phyloP scores from a whole-genome alignment of 805 yeast species.

The Saturnispora kantuleensis region DNA sequence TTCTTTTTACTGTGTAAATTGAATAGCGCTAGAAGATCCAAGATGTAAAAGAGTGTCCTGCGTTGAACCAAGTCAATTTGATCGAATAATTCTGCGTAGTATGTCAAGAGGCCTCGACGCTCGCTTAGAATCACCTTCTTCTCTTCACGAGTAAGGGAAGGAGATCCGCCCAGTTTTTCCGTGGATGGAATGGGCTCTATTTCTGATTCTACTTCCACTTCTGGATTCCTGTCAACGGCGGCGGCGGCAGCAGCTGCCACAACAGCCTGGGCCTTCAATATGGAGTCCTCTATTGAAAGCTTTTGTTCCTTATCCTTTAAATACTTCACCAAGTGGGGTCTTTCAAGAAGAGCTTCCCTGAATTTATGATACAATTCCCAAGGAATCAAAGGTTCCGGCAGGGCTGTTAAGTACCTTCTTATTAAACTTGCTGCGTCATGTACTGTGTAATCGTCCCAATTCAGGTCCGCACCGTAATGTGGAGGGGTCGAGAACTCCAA shows the following conservation, averaged over 20 bases:
- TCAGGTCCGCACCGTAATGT: constrained; percentile 73
- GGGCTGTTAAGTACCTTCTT: constrained; percentile 73
- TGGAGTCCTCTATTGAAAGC: constrained; percentile 33
- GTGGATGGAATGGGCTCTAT: too few species aligned
- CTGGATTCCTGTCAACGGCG: too few species aligned
- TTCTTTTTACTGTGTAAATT: constrained; percentile 68
- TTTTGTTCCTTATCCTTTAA: constrained; percentile 41
- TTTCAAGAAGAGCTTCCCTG: constrained; percentile 61
- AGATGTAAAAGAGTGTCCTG: constrained; percentile 74
- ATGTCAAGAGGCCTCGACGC: constrained; percentile 56
- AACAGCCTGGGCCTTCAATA: constrained; percentile 28
- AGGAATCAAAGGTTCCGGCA: constrained; percentile 91
- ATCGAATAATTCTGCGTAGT: constrained; percentile 60
- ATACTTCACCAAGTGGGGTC: constrained; percentile 58
- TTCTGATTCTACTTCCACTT: too few species aligned
- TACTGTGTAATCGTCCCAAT: constrained; percentile 90
- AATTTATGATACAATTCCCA: constrained; percentile 64
- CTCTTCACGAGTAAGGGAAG: neutral
- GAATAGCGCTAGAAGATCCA: constrained; percentile 81
- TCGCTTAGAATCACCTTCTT: constrained; percentile 33
- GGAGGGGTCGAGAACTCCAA: constrained; percentile 80
- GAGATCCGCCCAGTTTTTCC: too few species aligned
- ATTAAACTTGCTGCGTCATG: constrained; percentile 94
- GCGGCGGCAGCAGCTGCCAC: too few species aligned
- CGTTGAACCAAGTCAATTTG: constrained; percentile 67